Base-by-base conservation (phyloP, 495 filamentous ascomycete genomes). In the Antarctomyces pellizariae region DNA sequence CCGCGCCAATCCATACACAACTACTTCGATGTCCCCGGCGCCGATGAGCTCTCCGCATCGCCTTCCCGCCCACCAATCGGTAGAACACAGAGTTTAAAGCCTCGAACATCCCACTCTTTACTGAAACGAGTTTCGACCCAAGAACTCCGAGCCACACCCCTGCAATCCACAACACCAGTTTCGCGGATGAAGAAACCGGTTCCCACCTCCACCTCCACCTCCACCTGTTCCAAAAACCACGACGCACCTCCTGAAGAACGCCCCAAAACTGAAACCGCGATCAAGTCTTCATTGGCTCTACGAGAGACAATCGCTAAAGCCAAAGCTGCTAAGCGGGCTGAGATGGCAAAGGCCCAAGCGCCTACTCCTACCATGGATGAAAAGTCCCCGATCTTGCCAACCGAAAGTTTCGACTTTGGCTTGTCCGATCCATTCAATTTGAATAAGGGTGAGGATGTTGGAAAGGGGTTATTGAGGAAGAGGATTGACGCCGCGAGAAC, bases 231-330 rank as follows among this genome's bases (percentile, higher is more conserved):
- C 1, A 48, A 34, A 18, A 22, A 34, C 4, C 49, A 53, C 11
- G 43, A 44, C 32, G 37, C 44, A 26, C 33, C 49, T 12, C 49
- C 54, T 6, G 33, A 43, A 5, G 33, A 12, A 15, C 25, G 16
- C 12, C 32, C 23, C 9, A 24, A 25, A 4, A 12, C 28, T 19
- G n/a, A n/a, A n/a, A 42, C 34, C 29, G 52, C 22, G 18, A 51
- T 23, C 32, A 83, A 74, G 38, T 75, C 80, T 1, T 93, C 86
- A 2, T 59, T 62, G 18, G 72, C 82, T 2, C 46, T 97, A 23
- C 63, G 86, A 10, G 82, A 93, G 25, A 78, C 75, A 31, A 93
- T 97, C 40, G 80, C 83, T 22, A 86, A 79, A 44, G 86, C 86
- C 5, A 91, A 84, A 44, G 84, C 82, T 7, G 80, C 82, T 18